Conservation (phyloP, 306 rosid genomes). For the Trifolium pratense region DNA sequence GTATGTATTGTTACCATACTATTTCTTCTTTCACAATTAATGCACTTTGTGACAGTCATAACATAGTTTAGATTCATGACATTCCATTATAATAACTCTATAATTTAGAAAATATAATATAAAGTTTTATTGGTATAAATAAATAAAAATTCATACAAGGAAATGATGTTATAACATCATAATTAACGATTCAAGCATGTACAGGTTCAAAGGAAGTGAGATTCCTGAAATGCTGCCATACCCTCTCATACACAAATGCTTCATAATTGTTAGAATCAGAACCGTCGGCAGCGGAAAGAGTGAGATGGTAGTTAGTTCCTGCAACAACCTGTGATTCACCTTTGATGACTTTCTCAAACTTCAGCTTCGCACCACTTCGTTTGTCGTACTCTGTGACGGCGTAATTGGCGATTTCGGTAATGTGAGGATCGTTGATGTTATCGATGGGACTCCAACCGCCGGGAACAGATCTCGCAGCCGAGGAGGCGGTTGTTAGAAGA, state of each 20-base stretch:
- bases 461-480: neutral
- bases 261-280: constrained; percentile 15
- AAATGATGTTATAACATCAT: neutral
- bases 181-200: neutral
- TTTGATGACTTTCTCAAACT: neutral
- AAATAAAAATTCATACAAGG: neutral
- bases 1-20: too few relatives aligned
- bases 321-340: constrained; percentile 9
- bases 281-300: constrained; percentile 34
- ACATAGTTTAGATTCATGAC: too few relatives aligned
- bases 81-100: too few relatives aligned
- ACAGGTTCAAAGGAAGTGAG: constrained; percentile 31
- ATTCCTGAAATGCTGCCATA: constrained; percentile 40
- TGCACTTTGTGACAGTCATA: too few relatives aligned
- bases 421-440: neutral
- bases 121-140: too few relatives aligned
- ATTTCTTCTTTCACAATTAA: too few relatives aligned
- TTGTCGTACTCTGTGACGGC: neutral
- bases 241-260: constrained; percentile 48
- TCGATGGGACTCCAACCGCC: neutral
- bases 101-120: too few relatives aligned
- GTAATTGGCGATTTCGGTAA: neutral
- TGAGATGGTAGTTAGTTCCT: constrained; percentile 36
- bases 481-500: neutral
- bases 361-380: neutral